Evolutionary conservation across 2,329 filamentous ascomycete genomes (phyloP), one percentile per base, ranked within the genome.

Genomic region (Chalaropsis ovoidea): DNA sequence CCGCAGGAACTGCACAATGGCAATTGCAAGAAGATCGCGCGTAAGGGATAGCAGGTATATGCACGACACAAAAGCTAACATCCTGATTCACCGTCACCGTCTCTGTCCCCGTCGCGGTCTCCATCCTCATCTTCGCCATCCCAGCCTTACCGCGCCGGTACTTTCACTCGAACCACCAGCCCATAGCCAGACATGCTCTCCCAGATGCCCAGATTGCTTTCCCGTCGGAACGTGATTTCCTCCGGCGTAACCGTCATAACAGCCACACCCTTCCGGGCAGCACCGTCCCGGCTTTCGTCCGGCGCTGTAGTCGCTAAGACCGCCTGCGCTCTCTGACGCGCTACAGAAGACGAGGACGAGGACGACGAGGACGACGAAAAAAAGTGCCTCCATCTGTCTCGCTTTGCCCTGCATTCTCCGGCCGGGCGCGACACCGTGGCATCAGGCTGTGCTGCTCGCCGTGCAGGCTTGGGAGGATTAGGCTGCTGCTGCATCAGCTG

Each of bases 191-290:
- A 76, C 68, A 73, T 73, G 41, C 78, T 80, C 70, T 83, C 80
- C 76, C 77, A 80, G 0, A 83, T 71, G 0, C 80, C 81, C 70
- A 83, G 74, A 15, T 77, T 78, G 24, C 80, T 83, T 71, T 81
- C 76, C 58, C 71, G 71, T n/a, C 81, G 71, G 66, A 83, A 82
- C 0, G 79, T 78, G 1, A 81, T 75, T 68, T 81, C 77, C 61
- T 82, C 76, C 0, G 78, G 76, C 31, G 71, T 71, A 1, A 77
- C 76, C 2, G 69, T 71, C 76, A 82, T 79, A 22, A 8, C 42
- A 24, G 17, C 52, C 2, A 4, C 61, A 39, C 8, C 35, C 35
- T 39, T 7, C 35, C 8, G 5, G 35, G 8, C 8, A 8, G 22
- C 24, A 3, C 24, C 35, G 52, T 2, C 7, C 4, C 15, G n/a